These are phyloP conservation scores for Knufia petricola DNA, from an alignment of 2,329 filamentous ascomycete species.

Conservation along the genomic window DNA sequence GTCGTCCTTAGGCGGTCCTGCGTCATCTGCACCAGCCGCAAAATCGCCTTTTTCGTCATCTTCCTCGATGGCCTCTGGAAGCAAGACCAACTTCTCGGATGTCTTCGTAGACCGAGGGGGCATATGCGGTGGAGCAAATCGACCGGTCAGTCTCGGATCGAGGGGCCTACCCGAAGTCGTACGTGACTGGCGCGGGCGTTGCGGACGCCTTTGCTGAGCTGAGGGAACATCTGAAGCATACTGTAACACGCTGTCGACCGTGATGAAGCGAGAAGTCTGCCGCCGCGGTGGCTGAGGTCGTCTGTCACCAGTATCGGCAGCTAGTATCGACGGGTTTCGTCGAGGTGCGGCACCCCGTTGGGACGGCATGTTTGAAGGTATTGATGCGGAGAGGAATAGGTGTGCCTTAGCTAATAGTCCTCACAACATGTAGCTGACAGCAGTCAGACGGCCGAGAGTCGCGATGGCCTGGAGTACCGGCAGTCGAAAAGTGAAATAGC, in stretches of 20 bases:
- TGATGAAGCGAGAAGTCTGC: conserved; percentile 62
- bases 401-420: neutral
- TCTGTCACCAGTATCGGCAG: neutral
- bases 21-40: conserved; percentile 44
- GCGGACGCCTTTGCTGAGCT: conserved; percentile 69
- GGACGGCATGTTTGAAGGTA: too few species aligned
- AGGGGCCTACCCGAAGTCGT: conserved; percentile 32
- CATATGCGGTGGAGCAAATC: conserved; percentile 51
- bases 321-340: conserved; percentile 7
- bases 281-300: conserved; percentile 25
- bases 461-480: too few species aligned
- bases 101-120: conserved; percentile 86
- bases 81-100: conserved; percentile 89
- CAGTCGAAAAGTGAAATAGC: neutral
- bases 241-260: conserved; percentile 88
- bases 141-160: conserved; percentile 47
- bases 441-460: neutral
- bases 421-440: too few species aligned
- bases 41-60: conserved; percentile 49
- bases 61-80: conserved; percentile 66
- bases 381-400: too few species aligned
- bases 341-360: neutral
- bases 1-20: conserved; percentile 47
- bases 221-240: conserved; percentile 92
- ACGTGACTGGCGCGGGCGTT: conserved; percentile 37